Percentiles rank a stretch among this genome's conserved stretches.
These are phyloP conservation scores for Rhinocladiella mackenziei DNA, from an alignment of 2,329 filamentous ascomycete species.

Conservation along the genomic window DNA sequence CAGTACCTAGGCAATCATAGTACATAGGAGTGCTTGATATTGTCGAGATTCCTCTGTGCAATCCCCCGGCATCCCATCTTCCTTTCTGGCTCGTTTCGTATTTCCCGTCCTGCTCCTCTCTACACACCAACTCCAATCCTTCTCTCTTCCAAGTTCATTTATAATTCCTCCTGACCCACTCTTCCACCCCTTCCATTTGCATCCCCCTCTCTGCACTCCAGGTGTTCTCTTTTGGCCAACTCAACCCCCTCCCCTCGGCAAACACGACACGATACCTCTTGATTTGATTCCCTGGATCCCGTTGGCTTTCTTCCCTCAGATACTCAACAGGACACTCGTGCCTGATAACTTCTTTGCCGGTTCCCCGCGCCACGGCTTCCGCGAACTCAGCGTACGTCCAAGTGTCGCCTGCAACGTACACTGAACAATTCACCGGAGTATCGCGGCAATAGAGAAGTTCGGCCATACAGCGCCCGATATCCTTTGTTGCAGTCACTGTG, in stretches of 20 bases:
- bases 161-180: slow-evolving; percentile 19
- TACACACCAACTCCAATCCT: too few relatives aligned
- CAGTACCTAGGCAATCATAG: too few relatives aligned
- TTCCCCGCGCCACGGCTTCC: slow-evolving; percentile 48
- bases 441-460: slow-evolving; percentile 49
- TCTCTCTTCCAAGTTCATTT: too few relatives aligned
- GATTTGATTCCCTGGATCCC: slow-evolving; percentile 48
- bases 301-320: slow-evolving; percentile 45
- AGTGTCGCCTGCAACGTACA: slow-evolving; percentile 61
- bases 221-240: slow-evolving; percentile 54
- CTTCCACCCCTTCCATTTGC: slow-evolving; percentile 19
- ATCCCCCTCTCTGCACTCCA: slow-evolving; percentile 43
- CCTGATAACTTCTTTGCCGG: slow-evolving; percentile 42
- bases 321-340: slow-evolving; percentile 49
- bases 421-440: slow-evolving; percentile 41
- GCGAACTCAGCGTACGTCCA: slow-evolving; percentile 55
- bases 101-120: too few relatives aligned
- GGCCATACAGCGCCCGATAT: slow-evolving; percentile 61
- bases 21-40: too few relatives aligned
- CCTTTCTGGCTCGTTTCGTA: too few relatives aligned
- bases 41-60: too few relatives aligned
- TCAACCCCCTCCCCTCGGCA: slow-evolving; percentile 55
- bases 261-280: slow-evolving; percentile 62
- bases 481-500: slow-evolving; percentile 58
- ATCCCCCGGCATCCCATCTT: too few relatives aligned